Evolutionary conservation across 306 rosid genomes (phyloP).

Genomic region (Lablab purpureus): DNA sequence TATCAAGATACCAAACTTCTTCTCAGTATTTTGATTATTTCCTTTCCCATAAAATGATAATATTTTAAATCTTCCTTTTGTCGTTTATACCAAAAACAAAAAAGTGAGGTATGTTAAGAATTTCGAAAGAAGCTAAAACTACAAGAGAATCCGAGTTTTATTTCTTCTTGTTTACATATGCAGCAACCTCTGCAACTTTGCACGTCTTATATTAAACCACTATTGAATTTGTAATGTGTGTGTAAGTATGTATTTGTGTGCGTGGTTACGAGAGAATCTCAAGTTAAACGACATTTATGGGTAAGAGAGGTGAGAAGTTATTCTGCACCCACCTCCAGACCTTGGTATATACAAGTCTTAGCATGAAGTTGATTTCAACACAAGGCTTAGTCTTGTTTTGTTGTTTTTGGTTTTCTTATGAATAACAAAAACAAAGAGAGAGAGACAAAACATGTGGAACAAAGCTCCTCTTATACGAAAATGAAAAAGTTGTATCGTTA

Average conservation of each 20-base stretch:
- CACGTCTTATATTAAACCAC: background rate
- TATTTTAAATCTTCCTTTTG: background rate
- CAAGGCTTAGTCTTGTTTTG: constrained; percentile 1
- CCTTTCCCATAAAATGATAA: too few species aligned
- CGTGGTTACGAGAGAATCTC: background rate
- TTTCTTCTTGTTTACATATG: background rate
- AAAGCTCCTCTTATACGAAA: background rate
- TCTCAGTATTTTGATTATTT: too few species aligned
- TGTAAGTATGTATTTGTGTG: too few species aligned
- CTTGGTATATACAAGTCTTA: background rate
- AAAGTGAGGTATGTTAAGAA: background rate
- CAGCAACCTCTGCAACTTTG: background rate
- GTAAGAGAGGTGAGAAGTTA: background rate
- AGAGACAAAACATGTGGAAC: constrained; percentile 26
- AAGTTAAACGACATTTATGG: background rate
- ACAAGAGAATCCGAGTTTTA: background rate
- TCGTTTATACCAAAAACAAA: constrained; percentile 12
- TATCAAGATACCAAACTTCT: too few species aligned
- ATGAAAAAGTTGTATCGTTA: background rate
- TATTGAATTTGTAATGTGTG: background rate
- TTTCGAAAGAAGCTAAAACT: background rate
- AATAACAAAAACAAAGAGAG: constrained; percentile 11
- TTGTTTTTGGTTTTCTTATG: constrained; percentile 15
- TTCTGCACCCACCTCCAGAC: background rate
- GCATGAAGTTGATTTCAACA: background rate